Evolutionary conservation across 257 asterid species (phyloP).

Genomic region (Lycium barbarum): DNA sequence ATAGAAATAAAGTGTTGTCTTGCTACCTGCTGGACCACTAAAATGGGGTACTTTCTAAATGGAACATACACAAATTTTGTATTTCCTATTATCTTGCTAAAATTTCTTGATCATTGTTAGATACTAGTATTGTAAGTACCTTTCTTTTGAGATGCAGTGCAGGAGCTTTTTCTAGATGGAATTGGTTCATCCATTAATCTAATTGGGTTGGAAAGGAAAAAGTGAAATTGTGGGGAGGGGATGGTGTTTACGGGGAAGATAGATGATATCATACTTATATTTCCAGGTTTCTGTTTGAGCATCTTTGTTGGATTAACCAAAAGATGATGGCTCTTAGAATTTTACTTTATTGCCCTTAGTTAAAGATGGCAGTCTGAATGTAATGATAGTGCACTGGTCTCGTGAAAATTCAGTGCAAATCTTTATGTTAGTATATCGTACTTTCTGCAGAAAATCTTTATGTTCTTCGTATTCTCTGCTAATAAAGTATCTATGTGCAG

Average conservation of each 20-base stretch:
- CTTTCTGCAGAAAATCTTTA: not conserved
- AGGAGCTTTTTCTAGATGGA: not conserved
- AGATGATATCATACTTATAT: not conserved
- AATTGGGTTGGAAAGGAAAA: not conserved
- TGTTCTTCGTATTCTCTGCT: slow-evolving; percentile 25
- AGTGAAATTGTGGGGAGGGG: not conserved
- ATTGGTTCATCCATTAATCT: not conserved
- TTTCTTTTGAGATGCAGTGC: not conserved
- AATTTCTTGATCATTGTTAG: not conserved
- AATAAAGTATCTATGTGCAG: slow-evolving; percentile 47
- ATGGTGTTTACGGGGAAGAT: slow-evolving; percentile 18
- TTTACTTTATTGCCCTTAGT: not conserved
- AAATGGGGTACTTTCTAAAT: not conserved
- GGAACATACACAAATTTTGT: not conserved
- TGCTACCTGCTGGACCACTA: not conserved
- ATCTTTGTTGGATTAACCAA: slow-evolving; percentile 1
- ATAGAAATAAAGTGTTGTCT: not conserved
- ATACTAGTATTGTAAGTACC: not conserved
- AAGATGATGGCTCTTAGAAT: not conserved
- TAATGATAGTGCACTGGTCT: not conserved
- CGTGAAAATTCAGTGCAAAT: slow-evolving; percentile 2
- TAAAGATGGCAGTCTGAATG: not conserved
- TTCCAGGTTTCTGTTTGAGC: slow-evolving; percentile 12
- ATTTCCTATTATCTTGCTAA: not conserved
- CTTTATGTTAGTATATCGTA: not conserved